Base-by-base conservation (phyloP, 495 filamentous ascomycete genomes). In the Daldinia bambusicola region DNA sequence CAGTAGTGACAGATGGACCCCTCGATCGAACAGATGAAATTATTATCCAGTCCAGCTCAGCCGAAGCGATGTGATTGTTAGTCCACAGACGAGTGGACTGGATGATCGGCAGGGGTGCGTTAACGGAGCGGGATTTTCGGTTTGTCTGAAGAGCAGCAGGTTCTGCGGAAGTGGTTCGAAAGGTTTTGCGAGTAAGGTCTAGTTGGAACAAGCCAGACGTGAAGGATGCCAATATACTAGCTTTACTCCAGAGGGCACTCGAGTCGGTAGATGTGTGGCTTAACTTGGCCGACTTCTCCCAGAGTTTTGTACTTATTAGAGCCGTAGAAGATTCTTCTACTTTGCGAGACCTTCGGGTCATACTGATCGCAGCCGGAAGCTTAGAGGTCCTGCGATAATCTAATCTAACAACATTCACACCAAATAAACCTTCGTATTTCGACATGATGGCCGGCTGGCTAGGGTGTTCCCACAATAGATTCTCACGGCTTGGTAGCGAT, bases 41-140 rank as follows among this genome's bases (percentile, higher is more conserved):
- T 9, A 66, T 60, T 22, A 81, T 79, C 81, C 81, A 83, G 40
- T 78, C 68, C 9, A 66, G 50, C 55, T 74, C 64, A 37, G 40
- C 45, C 2, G 66, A 37, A 22, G 26, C 58, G 9, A 7, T 51
- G 10, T 67, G 43, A 14, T 20, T 41, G 10, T 37, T 66, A 6
- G 50, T 51, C 82, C 82, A 84, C 20, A 83, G 76, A 9, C 48
- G 43, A 6, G 58, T 69, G 8, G 81, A 82, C 16, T 73, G 61
- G 38, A 81, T 60, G 6, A 7, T 61, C 8, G 75, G 72, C 13
- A 80, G 48, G 9, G 80, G 72, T 63, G 74, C 70, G 16, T 71
- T 57, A 18, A 68, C 63, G 2, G 55, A 61, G n/a, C 74, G 64
- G 52, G 68, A 55, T 38, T 73, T 78, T 55, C 72, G 69, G 18